A percentile compares a stretch with the other conserved stretches of the same genome.
Conservation (phyloP, 164 flowering plant genomes). For the Berberis thunbergii region DNA sequence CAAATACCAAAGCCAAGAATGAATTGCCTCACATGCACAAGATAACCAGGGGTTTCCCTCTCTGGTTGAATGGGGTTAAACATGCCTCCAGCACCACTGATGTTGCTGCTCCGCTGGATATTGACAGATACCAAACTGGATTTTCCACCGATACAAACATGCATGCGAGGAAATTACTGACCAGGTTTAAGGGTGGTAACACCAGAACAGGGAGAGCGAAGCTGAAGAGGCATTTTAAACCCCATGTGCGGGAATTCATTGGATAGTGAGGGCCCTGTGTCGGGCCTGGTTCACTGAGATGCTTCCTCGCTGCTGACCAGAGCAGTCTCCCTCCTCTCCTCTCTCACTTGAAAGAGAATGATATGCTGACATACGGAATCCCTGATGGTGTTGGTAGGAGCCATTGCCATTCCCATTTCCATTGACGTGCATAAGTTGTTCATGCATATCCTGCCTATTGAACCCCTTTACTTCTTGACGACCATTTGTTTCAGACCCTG, state of each 20-base stretch:
- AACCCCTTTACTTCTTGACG: constrained; percentile 23
- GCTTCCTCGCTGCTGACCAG: constrained; percentile 48
- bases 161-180: too few relatives aligned
- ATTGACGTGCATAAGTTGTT: constrained; percentile 16
- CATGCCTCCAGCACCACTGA: constrained; percentile 15
- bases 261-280: constrained; percentile 51
- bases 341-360: constrained; percentile 22
- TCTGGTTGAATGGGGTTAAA: constrained; percentile 9
- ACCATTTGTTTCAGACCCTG: constrained; percentile 4
- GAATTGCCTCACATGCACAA: constrained; percentile 19
- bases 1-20: constrained; percentile 31
- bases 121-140: not conserved
- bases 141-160: too few relatives aligned
- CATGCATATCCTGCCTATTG: constrained; percentile 6
- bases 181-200: too few relatives aligned
- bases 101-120: not conserved
- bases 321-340: constrained; percentile 39
- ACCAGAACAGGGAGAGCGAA: not conserved
- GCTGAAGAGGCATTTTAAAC: too few relatives aligned
- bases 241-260: constrained; percentile 22
- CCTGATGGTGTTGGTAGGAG: constrained; percentile 24
- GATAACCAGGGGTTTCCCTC: constrained; percentile 14
- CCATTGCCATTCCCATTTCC: constrained; percentile 18
- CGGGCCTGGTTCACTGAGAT: constrained; percentile 32
- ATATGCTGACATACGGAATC: constrained; percentile 22